These are phyloP conservation scores for Evansstolkia leycettana DNA, from an alignment of 495 filamentous ascomycete species.

Conservation along the genomic window DNA sequence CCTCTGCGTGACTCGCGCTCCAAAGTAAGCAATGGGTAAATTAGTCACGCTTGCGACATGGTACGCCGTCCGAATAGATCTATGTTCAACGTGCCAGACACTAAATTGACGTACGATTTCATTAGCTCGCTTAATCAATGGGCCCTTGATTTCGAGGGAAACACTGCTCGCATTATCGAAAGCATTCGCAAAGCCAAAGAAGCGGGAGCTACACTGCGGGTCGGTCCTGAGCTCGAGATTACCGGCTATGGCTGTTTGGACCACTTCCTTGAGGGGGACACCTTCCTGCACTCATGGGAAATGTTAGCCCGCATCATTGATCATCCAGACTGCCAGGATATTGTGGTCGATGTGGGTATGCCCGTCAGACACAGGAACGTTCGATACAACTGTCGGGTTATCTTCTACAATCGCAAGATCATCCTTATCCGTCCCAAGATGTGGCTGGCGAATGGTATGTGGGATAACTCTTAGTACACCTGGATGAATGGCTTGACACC, in stretches of 20 bases:
- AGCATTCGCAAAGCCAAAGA: slow-evolving; percentile 60
- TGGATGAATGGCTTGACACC: no score
- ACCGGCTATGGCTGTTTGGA: slow-evolving; percentile 40
- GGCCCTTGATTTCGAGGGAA: slow-evolving; percentile 73
- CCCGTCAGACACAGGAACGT: slow-evolving; percentile 51
- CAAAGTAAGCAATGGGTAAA: slow-evolving; percentile 20
- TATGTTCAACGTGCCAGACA: slow-evolving; percentile 1
- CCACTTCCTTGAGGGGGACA: slow-evolving; percentile 42
- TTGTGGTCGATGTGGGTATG: slow-evolving; percentile 69
- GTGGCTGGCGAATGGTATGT: slow-evolving; percentile 61
- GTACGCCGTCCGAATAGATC: slow-evolving; percentile 7
- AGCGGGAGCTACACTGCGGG: slow-evolving; percentile 55
- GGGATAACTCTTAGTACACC: no score
- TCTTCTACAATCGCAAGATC: slow-evolving; percentile 55
- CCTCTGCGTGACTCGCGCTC: background rate
- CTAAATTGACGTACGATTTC: slow-evolving; percentile 5
- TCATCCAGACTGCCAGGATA: slow-evolving; percentile 55
- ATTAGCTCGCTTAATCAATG: slow-evolving; percentile 39
- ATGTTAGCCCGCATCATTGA: slow-evolving; percentile 52
- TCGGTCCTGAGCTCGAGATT: slow-evolving; percentile 66
- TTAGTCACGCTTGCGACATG: slow-evolving; percentile 31
- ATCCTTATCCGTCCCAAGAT: slow-evolving; percentile 74
- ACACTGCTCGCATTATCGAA: slow-evolving; percentile 61
- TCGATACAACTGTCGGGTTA: slow-evolving; percentile 64
- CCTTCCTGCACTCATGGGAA: slow-evolving; percentile 62